Percentiles rank a stretch among this genome's conserved stretches.
Evolutionary conservation across 164 flowering plant species (phyloP).

Genomic region (Nymphaea thermarum): DNA sequence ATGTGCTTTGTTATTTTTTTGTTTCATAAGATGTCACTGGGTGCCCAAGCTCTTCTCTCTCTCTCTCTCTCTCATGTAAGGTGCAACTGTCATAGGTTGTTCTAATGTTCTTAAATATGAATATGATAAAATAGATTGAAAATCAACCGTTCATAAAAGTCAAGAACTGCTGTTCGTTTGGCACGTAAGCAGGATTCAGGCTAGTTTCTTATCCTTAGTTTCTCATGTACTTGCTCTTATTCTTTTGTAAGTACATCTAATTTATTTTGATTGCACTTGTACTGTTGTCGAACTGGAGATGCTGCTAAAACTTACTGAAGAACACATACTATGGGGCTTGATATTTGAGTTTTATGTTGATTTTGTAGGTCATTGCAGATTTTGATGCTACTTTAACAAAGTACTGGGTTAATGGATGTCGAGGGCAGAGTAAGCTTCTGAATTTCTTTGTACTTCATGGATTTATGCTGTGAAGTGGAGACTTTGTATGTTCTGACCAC

Average conservation of each 20-base stretch:
- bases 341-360: background rate
- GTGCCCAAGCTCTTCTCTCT: too few species aligned
- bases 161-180: too few species aligned
- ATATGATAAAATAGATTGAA: too few species aligned
- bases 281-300: background rate
- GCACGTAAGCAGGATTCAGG: background rate
- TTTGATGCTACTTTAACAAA: conserved; percentile 85
- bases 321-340: background rate
- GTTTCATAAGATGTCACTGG: too few species aligned
- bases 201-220: background rate
- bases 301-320: background rate
- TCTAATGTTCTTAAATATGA: too few species aligned
- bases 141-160: too few species aligned
- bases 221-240: background rate
- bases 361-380: conserved; percentile 73
- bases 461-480: background rate
- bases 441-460: background rate
- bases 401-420: conserved; percentile 62
- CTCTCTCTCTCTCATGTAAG: too few species aligned
- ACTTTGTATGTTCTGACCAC: conserved; percentile 11
- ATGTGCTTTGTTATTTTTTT: too few species aligned
- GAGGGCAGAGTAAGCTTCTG: conserved; percentile 56
- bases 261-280: too few species aligned
- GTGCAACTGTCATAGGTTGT: too few species aligned
- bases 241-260: background rate